Percentiles rank a stretch among this genome's conserved stretches.
These are phyloP conservation scores for Lipomyces sp. DNA, from an alignment of 805 yeast genomes.

Conservation along the genomic window DNA sequence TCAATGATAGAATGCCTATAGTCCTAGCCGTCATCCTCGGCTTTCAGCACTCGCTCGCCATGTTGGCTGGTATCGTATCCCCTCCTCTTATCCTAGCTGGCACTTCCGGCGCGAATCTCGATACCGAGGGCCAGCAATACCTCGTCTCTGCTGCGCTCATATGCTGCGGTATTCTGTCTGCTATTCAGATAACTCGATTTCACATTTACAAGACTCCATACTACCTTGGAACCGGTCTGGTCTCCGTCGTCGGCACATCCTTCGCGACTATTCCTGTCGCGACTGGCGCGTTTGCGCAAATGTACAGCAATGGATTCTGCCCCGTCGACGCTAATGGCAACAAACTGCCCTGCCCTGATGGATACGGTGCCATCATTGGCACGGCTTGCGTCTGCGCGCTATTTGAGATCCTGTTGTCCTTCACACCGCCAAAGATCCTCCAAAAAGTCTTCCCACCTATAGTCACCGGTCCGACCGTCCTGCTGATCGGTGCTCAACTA, in stretches of 20 bases:
- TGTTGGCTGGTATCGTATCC: slow-evolving; percentile 88
- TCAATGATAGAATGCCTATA: slow-evolving; percentile 81
- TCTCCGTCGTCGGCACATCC: slow-evolving; percentile 90
- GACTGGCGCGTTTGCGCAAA: slow-evolving; percentile 72
- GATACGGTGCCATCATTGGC: slow-evolving; percentile 84
- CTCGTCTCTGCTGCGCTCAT: slow-evolving; percentile 75
- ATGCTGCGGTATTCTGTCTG: slow-evolving; percentile 69
- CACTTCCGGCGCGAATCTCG: slow-evolving; percentile 59
- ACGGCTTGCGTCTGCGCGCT: slow-evolving; percentile 80
- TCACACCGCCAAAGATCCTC: slow-evolving; percentile 72
- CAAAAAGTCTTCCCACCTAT: slow-evolving; percentile 83
- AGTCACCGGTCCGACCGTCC: slow-evolving; percentile 92
- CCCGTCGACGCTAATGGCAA: slow-evolving; percentile 67
- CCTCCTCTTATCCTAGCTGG: slow-evolving; percentile 78
- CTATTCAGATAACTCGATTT: slow-evolving; percentile 79
- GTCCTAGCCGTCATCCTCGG: slow-evolving; percentile 77
- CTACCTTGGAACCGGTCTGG: slow-evolving; percentile 83
- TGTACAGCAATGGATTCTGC: slow-evolving; percentile 76
- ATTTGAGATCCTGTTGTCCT: slow-evolving; percentile 72
- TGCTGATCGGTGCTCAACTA: slow-evolving; percentile 76
- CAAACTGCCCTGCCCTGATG: slow-evolving; percentile 79
- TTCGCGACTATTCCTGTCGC: slow-evolving; percentile 88
- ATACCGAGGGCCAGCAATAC: slow-evolving; percentile 57
- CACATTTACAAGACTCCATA: slow-evolving; percentile 74
- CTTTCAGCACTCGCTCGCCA: slow-evolving; percentile 83